Percentiles rank a stretch among this genome's conserved stretches.
phyloP scores from a whole-genome alignment of 352 stramenopile species.

The Globisporangium perplexum region DNA sequence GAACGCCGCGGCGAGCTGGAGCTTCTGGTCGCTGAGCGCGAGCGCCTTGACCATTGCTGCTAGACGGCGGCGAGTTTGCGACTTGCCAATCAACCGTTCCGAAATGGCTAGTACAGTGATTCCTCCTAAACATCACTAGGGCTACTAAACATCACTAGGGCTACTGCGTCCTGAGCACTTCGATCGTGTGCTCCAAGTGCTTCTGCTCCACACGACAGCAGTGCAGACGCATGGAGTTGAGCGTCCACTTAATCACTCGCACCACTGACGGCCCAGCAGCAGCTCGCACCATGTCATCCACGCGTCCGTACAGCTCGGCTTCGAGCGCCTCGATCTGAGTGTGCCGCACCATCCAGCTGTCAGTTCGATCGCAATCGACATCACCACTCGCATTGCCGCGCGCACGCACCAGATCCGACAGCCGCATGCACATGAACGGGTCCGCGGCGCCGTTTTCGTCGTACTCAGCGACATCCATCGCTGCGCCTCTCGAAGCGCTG shows the following conservation, averaged over 20 bases:
- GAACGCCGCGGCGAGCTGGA: conserved; percentile 46
- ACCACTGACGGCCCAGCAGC: background rate
- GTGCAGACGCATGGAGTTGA: background rate
- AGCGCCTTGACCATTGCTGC: conserved; percentile 45
- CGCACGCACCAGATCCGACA: conserved; percentile 23
- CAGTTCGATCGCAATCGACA: background rate
- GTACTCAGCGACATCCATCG: conserved; percentile 1
- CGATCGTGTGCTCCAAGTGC: conserved; percentile 7
- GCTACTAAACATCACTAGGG: background rate
- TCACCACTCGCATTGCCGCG: background rate
- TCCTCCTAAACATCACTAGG: too few relatives aligned
- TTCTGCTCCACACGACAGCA: conserved; percentile 1
- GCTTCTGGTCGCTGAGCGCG: conserved; percentile 14
- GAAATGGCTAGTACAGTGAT: background rate
- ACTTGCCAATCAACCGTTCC: background rate
- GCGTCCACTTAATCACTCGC: background rate
- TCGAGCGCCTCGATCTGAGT: conserved; percentile 24
- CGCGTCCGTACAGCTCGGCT: conserved; percentile 23
- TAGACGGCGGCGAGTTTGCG: background rate
- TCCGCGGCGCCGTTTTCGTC: conserved; percentile 9
- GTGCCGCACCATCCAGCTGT: background rate
- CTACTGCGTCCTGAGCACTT: conserved; percentile 1
- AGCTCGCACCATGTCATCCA: conserved; percentile 29
- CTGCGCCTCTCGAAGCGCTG: background rate
- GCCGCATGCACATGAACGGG: conserved; percentile 26